Evolutionary conservation across 805 yeast genomes (phyloP).

Genomic region (Scheffersomyces stipitis): DNA sequence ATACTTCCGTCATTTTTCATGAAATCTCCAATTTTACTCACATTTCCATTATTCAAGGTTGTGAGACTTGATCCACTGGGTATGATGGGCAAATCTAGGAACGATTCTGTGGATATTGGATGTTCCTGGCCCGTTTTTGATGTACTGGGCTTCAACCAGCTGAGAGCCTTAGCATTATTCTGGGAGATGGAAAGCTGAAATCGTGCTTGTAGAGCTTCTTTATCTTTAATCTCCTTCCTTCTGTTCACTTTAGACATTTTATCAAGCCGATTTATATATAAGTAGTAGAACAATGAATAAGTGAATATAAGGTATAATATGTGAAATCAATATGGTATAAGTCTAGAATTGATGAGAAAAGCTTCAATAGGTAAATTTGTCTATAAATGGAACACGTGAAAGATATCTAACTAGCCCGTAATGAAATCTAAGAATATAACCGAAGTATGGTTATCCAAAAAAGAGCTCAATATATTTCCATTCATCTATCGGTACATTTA

Average conservation of each 20-base stretch:
- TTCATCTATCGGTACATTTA: too few relatives aligned
- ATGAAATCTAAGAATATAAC: too few relatives aligned
- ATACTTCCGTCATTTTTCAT: constrained; percentile 11
- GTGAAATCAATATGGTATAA: too few relatives aligned
- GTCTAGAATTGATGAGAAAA: too few relatives aligned
- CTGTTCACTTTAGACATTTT: constrained; percentile 24
- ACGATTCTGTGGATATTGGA: constrained; percentile 11
- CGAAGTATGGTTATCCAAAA: too few relatives aligned
- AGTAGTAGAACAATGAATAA: too few relatives aligned
- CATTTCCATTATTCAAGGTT: constrained; percentile 10
- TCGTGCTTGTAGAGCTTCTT: constrained; percentile 47
- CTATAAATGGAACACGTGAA: too few relatives aligned
- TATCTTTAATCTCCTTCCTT: constrained; percentile 44
- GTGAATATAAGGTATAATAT: too few relatives aligned
- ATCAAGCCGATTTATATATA: constrained; percentile 1
- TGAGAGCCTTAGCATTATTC: constrained; percentile 32
- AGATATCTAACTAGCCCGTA: too few relatives aligned
- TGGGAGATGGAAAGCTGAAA: constrained; percentile 44
- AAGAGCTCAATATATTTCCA: too few relatives aligned
- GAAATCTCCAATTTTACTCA: constrained; percentile 28
- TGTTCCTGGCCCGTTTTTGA: constrained; percentile 5
- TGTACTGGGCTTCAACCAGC: constrained; percentile 36
- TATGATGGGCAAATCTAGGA: constrained; percentile 36
- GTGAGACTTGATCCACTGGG: constrained; percentile 31
- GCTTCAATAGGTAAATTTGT: too few relatives aligned